Evolutionary conservation across 1,284 basidiomycete genomes (phyloP).

Genomic region (Dichomitus squalens): DNA sequence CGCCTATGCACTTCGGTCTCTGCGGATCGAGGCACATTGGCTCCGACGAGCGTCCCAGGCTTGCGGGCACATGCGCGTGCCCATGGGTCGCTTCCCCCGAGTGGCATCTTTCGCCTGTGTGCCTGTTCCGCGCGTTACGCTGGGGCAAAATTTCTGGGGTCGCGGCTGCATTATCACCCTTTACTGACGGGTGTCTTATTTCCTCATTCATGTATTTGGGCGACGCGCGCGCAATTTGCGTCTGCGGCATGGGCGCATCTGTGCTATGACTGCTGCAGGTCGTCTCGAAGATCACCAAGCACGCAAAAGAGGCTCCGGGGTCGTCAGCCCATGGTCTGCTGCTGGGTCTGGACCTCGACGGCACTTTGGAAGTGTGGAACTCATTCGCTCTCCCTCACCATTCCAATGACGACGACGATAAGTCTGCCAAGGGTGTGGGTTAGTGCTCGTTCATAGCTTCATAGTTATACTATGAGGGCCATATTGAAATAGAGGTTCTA

Average conservation of each 20-base stretch:
- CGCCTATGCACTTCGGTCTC: constrained; percentile 2
- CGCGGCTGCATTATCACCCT: not conserved
- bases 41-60: constrained; percentile 16
- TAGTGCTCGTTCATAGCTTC: constrained; percentile 31
- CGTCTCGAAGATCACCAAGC: constrained; percentile 92
- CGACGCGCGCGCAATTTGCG: not conserved
- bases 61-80: constrained; percentile 1
- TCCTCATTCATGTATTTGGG: not conserved
- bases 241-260: not conserved
- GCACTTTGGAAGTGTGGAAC: constrained; percentile 90
- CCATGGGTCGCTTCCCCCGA: not conserved
- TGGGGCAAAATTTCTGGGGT: constrained; percentile 13
- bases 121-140: not conserved
- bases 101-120: not conserved
- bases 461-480: not conserved
- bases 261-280: constrained; percentile 52
- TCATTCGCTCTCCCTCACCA: constrained; percentile 85
- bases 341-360: constrained; percentile 91
- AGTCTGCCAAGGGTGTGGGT: constrained; percentile 73
- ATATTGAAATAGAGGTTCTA: not conserved
- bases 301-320: constrained; percentile 68
- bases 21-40: constrained; percentile 10
- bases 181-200: not conserved
- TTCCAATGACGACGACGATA: constrained; percentile 75
- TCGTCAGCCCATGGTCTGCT: constrained; percentile 82